A percentile compares a stretch with the other conserved stretches of the same genome.
phyloP scores from a whole-genome alignment of 2,329 filamentous ascomycete genomes.

The Fonsecaea nubica region DNA sequence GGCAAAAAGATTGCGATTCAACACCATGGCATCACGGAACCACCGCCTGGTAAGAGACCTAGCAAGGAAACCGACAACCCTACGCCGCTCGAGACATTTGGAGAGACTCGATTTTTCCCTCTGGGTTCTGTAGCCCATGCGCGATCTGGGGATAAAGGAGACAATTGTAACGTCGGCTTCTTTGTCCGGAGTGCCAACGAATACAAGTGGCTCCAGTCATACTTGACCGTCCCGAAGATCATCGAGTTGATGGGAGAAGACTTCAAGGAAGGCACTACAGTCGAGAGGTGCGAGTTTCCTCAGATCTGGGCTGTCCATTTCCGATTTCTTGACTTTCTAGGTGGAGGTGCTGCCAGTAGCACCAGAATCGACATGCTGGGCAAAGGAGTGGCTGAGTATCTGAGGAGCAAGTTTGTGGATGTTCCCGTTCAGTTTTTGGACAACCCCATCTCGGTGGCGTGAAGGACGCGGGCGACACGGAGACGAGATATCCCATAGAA shows the following conservation, averaged over 20 bases:
- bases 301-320: constrained; percentile 1
- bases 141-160: background rate
- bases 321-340: constrained; percentile 10
- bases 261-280: constrained; percentile 3
- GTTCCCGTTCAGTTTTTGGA: constrained; percentile 1
- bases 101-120: background rate
- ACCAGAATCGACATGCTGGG: constrained; percentile 17
- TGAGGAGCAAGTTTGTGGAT: constrained; percentile 2
- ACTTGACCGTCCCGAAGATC: background rate
- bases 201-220: background rate
- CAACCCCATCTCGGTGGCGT: background rate
- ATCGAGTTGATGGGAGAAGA: background rate
- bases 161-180: background rate
- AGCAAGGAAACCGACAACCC: background rate
- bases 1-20: background rate
- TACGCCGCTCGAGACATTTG: background rate
- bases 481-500: background rate
- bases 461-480: background rate
- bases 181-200: background rate
- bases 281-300: constrained; percentile 5
- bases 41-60: background rate
- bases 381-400: constrained; percentile 10
- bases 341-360: constrained; percentile 13
- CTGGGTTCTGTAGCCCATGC: background rate
- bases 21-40: background rate